A percentile compares a stretch with the other conserved stretches of the same genome.
phyloP scores from a whole-genome alignment of 768 basidiomycete species.

The Lactarius vividus region DNA sequence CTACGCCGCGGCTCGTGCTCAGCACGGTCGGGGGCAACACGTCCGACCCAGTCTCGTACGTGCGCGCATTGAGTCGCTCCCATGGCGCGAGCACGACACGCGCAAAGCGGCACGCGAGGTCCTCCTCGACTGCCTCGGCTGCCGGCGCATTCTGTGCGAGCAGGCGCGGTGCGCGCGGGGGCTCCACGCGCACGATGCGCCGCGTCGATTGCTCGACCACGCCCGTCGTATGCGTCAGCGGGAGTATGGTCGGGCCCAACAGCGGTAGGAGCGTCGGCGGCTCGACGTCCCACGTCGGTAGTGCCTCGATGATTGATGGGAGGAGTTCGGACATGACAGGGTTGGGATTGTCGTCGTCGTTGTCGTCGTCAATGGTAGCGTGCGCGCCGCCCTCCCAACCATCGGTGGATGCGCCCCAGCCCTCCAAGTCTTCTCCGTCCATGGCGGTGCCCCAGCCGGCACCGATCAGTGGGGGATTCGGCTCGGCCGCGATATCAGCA shows the following conservation, averaged over 20 bases:
- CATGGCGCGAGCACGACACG: slow-evolving; percentile 57
- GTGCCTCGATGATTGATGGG: slow-evolving; percentile 9
- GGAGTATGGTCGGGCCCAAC: slow-evolving; percentile 56
- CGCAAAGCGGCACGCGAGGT: slow-evolving; percentile 46
- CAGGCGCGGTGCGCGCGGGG: slow-evolving; percentile 36
- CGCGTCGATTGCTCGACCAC: slow-evolving; percentile 66
- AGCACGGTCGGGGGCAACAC: slow-evolving; percentile 39
- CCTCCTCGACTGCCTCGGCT: slow-evolving; percentile 43
- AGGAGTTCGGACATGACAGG: not conserved
- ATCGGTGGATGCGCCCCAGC: slow-evolving; percentile 20
- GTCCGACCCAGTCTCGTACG: slow-evolving; percentile 35
- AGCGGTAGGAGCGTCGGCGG: slow-evolving; percentile 37
- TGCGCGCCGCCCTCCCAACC: not conserved
- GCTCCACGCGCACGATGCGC: slow-evolving; percentile 47
- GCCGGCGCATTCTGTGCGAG: slow-evolving; percentile 15
- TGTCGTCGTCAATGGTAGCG: not conserved
- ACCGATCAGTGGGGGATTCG: not conserved
- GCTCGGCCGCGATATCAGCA: not conserved
- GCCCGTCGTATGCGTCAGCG: slow-evolving; percentile 61
- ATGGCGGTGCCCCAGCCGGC: slow-evolving; percentile 8
- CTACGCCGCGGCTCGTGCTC: slow-evolving; percentile 39
- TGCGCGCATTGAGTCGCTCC: slow-evolving; percentile 39
- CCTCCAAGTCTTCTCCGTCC: not conserved
- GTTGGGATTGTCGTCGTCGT: not conserved
- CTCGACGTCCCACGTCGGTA: slow-evolving; percentile 18